phyloP scores from a whole-genome alignment of 108 stramenopile species.

The Craspedostauros australis region DNA sequence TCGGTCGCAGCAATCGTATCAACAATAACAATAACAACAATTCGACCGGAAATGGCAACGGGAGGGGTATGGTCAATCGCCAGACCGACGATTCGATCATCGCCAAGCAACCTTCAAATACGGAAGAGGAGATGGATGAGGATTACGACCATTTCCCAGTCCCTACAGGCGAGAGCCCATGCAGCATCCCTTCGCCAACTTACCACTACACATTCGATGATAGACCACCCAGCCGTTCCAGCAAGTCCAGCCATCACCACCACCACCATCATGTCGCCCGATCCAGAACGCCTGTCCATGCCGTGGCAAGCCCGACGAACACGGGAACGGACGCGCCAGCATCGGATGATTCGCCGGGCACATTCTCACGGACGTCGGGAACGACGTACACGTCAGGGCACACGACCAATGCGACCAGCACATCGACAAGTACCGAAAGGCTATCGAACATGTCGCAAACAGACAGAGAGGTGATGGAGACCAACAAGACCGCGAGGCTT shows the following conservation, averaged over 20 bases:
- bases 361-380: constrained; percentile 8
- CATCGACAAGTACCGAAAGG: constrained; percentile 10
- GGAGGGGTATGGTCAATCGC: no score
- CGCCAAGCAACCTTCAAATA: no score
- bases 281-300: neutral
- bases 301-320: neutral
- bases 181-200: constrained; percentile 4
- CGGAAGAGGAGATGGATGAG: constrained; percentile 5
- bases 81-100: no score
- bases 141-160: constrained; percentile 1
- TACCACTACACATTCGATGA: constrained; percentile 1
- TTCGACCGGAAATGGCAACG: no score
- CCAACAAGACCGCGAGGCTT: constrained; percentile 13
- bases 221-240: neutral
- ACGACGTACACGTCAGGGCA: constrained; percentile 28
- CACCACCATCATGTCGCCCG: neutral
- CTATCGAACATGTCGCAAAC: constrained; percentile 31
- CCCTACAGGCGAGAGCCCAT: neutral
- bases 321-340: constrained; percentile 1
- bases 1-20: no score
- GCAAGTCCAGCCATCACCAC: neutral
- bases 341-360: constrained; percentile 25
- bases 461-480: constrained; percentile 30
- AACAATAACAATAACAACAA: no score
- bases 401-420: constrained; percentile 17